phyloP scores from a whole-genome alignment of 2,329 filamentous ascomycete species.

The Fusarium sp. region DNA sequence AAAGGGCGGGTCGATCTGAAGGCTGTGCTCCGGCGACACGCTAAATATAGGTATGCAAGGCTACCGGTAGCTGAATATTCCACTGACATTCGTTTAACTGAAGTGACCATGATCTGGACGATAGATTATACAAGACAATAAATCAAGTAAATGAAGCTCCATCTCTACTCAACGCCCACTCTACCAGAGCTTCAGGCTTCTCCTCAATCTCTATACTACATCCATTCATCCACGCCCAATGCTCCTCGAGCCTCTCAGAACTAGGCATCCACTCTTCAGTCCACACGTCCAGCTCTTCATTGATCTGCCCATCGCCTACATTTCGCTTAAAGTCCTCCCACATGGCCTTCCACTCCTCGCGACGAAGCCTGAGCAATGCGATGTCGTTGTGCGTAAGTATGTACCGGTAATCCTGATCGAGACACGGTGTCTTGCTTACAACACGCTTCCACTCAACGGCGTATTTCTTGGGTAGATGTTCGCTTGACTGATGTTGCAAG shows the following conservation, averaged over 20 bases:
- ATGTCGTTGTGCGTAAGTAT: neutral
- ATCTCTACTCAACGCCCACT: constrained; percentile 27
- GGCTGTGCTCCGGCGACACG: neutral
- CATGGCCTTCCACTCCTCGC: constrained; percentile 1
- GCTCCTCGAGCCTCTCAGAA: constrained; percentile 3
- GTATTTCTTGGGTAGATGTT: neutral
- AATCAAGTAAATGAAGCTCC: constrained; percentile 12
- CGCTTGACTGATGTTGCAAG: accelerated
- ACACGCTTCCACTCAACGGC: constrained; percentile 1
- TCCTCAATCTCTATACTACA: constrained; percentile 15
- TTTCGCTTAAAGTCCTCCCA: constrained; percentile 6
- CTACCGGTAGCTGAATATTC: too few relatives aligned
- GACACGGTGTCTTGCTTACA: neutral
- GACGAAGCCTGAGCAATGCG: constrained; percentile 2
- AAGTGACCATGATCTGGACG: too few relatives aligned
- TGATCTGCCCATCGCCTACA: neutral
- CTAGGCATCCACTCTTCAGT: neutral
- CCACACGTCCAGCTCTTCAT: neutral
- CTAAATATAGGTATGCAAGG: too few relatives aligned
- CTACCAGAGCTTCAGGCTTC: constrained; percentile 15
- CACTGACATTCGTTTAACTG: too few relatives aligned
- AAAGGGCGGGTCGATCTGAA: neutral
- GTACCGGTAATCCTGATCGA: accelerated
- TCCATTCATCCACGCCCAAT: constrained; percentile 24
- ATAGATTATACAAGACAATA: neutral